Evolutionary conservation across 352 stramenopile species (phyloP), one percentile per base, ranked within the genome.

Genomic region (Plasmopara viticola): DNA sequence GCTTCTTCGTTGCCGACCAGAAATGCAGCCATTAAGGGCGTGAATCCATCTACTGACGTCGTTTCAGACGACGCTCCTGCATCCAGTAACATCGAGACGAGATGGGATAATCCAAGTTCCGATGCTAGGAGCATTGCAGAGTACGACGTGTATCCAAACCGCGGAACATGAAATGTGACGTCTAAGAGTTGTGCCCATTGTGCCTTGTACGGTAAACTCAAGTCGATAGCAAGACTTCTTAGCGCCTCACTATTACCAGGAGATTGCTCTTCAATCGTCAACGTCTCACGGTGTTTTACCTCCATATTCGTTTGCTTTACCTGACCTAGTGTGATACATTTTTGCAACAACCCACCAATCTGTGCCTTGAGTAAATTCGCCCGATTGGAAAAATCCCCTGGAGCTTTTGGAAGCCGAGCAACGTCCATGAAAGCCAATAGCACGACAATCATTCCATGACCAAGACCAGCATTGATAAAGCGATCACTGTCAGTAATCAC

Each of bases 1-100:
- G 82, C 58, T 45, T 58, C 55, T 56, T 66, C 59, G 6, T 82
- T 65, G 2, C 73, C 71, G 10, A 67, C 66, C 14, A 86, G 48
- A 4, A 89, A 65, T 4, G 77, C 72, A 15, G 80, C 51, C 77
- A 89, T 89, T 5, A 92, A 48, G 6, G 73, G 66, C 0, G 71
- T 87, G 6, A 69, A 62, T 5, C 68, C 64, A 9, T 70, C 57
- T 5, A 60, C 20, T 4, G 76, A 72, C 4, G 40, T 35, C 0
- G 51, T 60, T 12, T 83, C 59, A 0, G 70, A 31, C 0, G 46
- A 66, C n/a, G 70, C 73, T n/a, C 71, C 71, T 10, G 61, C 75
- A 20, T 53, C 48, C 14, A 91, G 46, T 9, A 91, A 45, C 8
- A 62, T 56, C 3, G 44, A 31, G 0, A 72, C 66, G 28, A 83